Evolutionary conservation across 805 yeast genomes (phyloP), one percentile per base, ranked within the genome.

Genomic region (Candida hispaniensis): DNA sequence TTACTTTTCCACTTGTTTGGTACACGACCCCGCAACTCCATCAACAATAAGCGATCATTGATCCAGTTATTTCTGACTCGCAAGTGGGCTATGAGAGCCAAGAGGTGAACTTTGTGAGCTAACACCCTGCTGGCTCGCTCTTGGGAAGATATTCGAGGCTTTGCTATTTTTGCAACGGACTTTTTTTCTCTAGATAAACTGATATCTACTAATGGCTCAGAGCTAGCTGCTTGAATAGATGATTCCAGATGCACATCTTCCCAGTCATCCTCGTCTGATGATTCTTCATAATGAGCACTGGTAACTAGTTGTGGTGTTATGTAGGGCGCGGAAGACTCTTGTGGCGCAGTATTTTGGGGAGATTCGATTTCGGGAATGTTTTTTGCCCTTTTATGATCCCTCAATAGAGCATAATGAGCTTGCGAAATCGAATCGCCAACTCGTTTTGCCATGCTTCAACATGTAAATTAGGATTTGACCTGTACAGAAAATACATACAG

Each of bases 1-100:
- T 75, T 67, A 4, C 58, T 57, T 20, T 61, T 55, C 0, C 71
- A 54, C 4, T 57, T 54, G 0, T 56, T 55, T 0, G 91, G 73
- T 0, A 81, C 61, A 2, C 65, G 46, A 10, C 55, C 55, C 14
- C 62, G 52, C 9, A 83, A 54, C 7, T 47, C 44, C 11, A 45
- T 35, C 11, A 65, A 61, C 0, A 80, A 48, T 3, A 44, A 41
- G 1, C 50, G 47, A 42, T 72, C 69, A 40, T 69, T 71, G 41
- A 83, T 67, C 95, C 95, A 86, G 5, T 57, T 45, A 50, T 86
- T 88, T 15, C 94, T 64, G 3, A 71, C 47, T 0, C 63, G 62
- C 0, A 85, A 91, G 51, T 81, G 93, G 2, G 67, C 50, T 36
- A 79, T 54, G 71, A 82, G 69, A 14, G 67, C 55, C 10, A 70